These are phyloP conservation scores for Arabidopsis suecica DNA, from an alignment of 345 rosid species.

Conservation along the genomic window DNA sequence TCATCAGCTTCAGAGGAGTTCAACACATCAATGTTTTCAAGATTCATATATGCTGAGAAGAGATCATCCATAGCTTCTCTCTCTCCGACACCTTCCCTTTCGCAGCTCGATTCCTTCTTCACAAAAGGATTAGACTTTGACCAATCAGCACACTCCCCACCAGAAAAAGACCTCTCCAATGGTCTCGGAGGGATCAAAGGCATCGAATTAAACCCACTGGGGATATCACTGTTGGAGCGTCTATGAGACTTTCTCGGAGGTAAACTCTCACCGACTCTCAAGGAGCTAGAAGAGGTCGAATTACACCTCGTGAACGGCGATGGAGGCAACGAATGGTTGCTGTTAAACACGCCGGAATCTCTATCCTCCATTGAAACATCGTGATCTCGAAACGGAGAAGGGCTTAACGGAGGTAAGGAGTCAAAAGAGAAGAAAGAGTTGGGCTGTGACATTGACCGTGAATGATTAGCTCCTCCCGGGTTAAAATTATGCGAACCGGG, in stretches of 20 bases:
- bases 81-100: constrained; percentile 75
- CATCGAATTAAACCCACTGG: constrained; percentile 58
- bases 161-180: constrained; percentile 55
- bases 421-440: constrained; percentile 78
- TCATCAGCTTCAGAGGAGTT: constrained; percentile 85
- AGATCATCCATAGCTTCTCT: constrained; percentile 84
- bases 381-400: constrained; percentile 66
- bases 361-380: constrained; percentile 75
- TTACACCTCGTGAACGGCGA: constrained; percentile 62
- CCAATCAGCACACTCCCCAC: constrained; percentile 49
- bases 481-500: constrained; percentile 55
- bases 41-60: constrained; percentile 93
- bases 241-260: constrained; percentile 89
- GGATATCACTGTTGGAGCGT: constrained; percentile 91
- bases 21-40: constrained; percentile 80
- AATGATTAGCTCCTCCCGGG: constrained; percentile 63
- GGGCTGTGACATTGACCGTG: constrained; percentile 88
- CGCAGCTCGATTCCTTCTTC: constrained; percentile 62
- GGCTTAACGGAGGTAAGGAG: constrained; percentile 79
- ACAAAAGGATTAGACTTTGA: constrained; percentile 54
- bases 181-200: constrained; percentile 58
- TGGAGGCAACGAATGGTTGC: constrained; percentile 58
- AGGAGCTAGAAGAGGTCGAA: constrained; percentile 39
- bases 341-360: constrained; percentile 42
- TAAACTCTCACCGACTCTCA: constrained; percentile 56